A percentile compares a stretch with the other conserved stretches of the same genome.
Evolutionary conservation across 2,329 filamentous ascomycete genomes (phyloP).

Genomic region (Pseudogymnoascus verrucosus): DNA sequence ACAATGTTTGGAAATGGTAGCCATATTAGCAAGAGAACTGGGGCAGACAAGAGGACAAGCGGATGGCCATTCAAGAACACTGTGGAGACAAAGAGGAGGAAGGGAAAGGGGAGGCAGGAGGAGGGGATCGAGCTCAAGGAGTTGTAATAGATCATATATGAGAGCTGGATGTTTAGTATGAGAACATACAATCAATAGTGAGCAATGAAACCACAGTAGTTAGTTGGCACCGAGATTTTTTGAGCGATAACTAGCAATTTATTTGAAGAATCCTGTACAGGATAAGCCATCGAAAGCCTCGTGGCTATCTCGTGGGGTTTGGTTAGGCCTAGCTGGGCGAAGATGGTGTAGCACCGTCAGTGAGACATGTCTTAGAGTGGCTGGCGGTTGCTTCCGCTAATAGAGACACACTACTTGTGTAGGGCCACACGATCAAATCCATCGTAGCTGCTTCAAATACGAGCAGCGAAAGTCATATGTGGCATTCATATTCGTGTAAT

Average conservation of each 20-base stretch:
- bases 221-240: not conserved
- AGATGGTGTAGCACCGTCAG: not conserved
- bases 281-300: not conserved
- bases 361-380: conserved; percentile 1
- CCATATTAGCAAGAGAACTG: conserved; percentile 52
- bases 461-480: not conserved
- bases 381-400: not conserved
- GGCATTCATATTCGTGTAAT: conserved; percentile 11
- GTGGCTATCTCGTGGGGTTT: not conserved
- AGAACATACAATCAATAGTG: not conserved
- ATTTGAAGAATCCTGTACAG: not conserved
- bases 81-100: conserved; percentile 32
- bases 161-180: not conserved
- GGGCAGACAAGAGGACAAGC: conserved; percentile 57
- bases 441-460: not conserved
- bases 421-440: not conserved
- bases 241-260: not conserved
- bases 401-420: not conserved
- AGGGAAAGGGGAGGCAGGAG: not conserved
- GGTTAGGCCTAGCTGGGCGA: not conserved
- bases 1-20: conserved; percentile 42
- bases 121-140: conserved; percentile 3
- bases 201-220: not conserved
- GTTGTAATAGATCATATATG: not conserved
- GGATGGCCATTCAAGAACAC: conserved; percentile 58